Base-by-base conservation (phyloP, 495 filamentous ascomycete genomes). In the Tuber magnatum region DNA sequence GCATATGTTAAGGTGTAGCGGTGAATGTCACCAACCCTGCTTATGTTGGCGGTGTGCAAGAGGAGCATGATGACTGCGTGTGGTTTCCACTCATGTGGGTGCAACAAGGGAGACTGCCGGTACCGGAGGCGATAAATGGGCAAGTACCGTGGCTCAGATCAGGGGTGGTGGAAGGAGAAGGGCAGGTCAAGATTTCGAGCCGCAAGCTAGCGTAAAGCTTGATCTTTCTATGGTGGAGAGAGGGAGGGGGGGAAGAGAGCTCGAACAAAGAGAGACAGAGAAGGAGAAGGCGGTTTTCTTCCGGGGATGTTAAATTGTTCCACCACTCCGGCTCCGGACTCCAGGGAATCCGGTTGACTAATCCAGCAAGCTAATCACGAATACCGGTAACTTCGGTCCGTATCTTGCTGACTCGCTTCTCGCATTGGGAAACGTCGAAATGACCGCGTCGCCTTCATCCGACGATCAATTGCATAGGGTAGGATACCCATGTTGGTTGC, bases 1-100 rank as follows among this genome's bases (percentile, higher is more conserved):
- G 91, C 94, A 83, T 99, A 99, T 16, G 93, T 97, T 41, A 97
- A 84, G 18, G 94, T 97, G 84, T 97, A 99, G 80, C 87, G 90
- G 70, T 97, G 89, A 46, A 98, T 90, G 84, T 98, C 93, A 74
- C 95, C 96, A 75, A 98, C 91, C 79, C 93, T 95, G 78, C 97
- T 91, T 84, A 88, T 92, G 77, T 94, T 94, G 61, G 89, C 86
- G 83, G 97, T 94, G 84, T 97, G 91, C 71, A 96, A 85, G 83
- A 99, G 89, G 42, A 97, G 87, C 95, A 98, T 99, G 70, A 80
- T 86, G 56, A 18, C 56, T 65, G 56, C 14, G 56, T 32, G 56
- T 6, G 56, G 56, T 35, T 65, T 65, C 56, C 56, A 14, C 14
- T 65, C 56, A 65, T 65, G 28, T 20, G 28, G 12, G 28, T 35